A percentile compares a stretch with the other conserved stretches of the same genome.
These are phyloP conservation scores for Pleoardoris graminearum DNA, from an alignment of 2,329 filamentous ascomycete genomes.

Conservation along the genomic window DNA sequence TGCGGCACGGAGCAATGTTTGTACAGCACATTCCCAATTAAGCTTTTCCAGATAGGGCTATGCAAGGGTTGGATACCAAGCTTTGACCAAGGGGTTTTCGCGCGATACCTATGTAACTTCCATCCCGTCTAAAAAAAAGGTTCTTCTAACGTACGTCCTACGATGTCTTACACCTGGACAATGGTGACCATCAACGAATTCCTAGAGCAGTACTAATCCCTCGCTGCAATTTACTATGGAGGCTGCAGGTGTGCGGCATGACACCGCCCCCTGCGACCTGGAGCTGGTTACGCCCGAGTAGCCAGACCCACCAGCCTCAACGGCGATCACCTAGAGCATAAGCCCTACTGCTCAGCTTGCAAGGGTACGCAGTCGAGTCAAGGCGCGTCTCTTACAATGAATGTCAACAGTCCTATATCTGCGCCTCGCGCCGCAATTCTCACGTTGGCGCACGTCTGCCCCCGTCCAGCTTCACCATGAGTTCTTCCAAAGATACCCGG, in stretches of 20 bases:
- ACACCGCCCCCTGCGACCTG: too few species aligned
- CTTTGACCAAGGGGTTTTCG: neutral
- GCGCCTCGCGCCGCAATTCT: neutral
- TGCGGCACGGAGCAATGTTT: neutral
- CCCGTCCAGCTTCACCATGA: neutral
- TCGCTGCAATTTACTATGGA: too few species aligned
- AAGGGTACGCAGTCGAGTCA: constrained; percentile 6
- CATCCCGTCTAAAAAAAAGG: too few species aligned
- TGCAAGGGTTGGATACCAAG: neutral
- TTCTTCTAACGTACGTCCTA: too few species aligned
- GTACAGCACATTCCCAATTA: neutral
- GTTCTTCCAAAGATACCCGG: neutral
- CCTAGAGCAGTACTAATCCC: too few species aligned
- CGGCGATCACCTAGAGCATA: constrained; percentile 3
- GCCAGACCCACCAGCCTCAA: constrained; percentile 8
- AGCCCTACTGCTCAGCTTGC: constrained; percentile 7
- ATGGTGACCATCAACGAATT: too few species aligned
- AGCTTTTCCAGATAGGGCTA: neutral
- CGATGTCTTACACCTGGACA: too few species aligned
- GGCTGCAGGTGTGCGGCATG: too few species aligned
- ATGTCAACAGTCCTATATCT: constrained; percentile 1
- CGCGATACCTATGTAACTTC: neutral
- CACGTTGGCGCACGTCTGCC: neutral
- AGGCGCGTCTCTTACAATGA: neutral
- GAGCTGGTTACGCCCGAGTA: neutral